Base-by-base conservation (phyloP, 2,329 filamentous ascomycete genomes). In the Rhynchosporium graminicola region DNA sequence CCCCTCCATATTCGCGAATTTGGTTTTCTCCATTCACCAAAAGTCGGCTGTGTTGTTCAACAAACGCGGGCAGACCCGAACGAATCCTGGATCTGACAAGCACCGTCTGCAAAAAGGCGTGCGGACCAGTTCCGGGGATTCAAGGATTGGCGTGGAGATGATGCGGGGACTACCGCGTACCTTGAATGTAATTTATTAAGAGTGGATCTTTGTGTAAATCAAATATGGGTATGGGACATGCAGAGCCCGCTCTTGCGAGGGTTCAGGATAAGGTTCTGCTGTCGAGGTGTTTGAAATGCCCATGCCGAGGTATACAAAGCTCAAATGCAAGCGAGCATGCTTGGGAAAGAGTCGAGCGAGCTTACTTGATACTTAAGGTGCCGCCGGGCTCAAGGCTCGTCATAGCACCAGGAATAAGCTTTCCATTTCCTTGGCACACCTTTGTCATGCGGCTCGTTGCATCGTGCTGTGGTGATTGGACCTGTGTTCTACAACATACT, bases 161-260 rank as follows among this genome's bases (percentile, higher is more conserved):
- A 26, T 33, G 50, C 48, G 48, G 55, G 43, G 12, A 33, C 46
- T 48, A 48, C 20, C 20, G 20, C 20, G 20, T 20, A 20, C 20
- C 20, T 20, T 20, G 20, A 20, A 20, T 20, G 20, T 20, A 20
- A 20, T 13, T 33, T 29, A 28, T 36, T 20, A 54, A 42, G 52
- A 60, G 63, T 40, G 59, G 48, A 31, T 33, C 28, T 20, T 6
- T 36, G 42, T 48, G 26, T 31, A 20, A 28, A 42, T 50, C 38
- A 46, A 58, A 28, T 26, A 43, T 26, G 29, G 36, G 12, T 15
- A 48, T 33, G 10, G 54, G 33, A 61, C 50, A 64, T 66, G 63
- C 65, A 66, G 65, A 67, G 67, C 67, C 67, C 15, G 67, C 65
- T 67, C 65, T 29, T 67, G 63, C 67, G 66, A 63, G 64, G n/a